Evolutionary conservation across 2,329 filamentous ascomycete genomes (phyloP), one percentile per base, ranked within the genome.

Genomic region (Sarocladiaceae sp.): DNA sequence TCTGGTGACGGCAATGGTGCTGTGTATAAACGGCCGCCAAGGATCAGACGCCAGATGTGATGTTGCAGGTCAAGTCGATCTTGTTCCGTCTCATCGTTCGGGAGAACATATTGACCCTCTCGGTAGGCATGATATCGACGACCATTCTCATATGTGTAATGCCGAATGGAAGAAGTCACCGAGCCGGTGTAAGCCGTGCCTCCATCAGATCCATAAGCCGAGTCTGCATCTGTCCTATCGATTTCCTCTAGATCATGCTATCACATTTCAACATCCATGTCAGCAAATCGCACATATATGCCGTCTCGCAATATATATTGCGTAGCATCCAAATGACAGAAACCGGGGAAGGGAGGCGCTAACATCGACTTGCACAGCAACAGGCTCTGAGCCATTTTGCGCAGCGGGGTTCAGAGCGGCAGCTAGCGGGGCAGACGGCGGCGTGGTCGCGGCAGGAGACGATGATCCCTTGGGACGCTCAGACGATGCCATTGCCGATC

Each of bases 141-240:
- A 8, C 67, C 71, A 54, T 73, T 65, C 51, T 72, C 66, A 37
- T 69, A 70, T 13, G 63, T 55, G 36, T 67, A 71, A 28, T 66
- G 53, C 39, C 64, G 61, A n/a, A 69, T 58, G 20, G 66, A 67
- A 2, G 66, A 68, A 17, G 61, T 60, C 23, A 71, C 26, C 7
- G 51, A 53, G 17, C 29, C 44, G n/a, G 51, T 53, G 48, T 50
- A 23, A 15, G 37, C 37, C 17, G 17, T 23, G 17, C 37, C 37
- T 15, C 10, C 5, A 17, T 40, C 37, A 40, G 37, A 40, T 23
- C 37, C 37, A 40, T 40, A 40, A 6, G 37, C 23, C 12, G 37
- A 40, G 23, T 40, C 37, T 22, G 12, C 18, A 40, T 40, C 37
- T 17, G 17, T 20, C 23, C 12, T 23, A 22, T 40, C 37, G 23